Base-by-base conservation (phyloP, 768 basidiomycete species). In the Fistulinella prunicolor region DNA sequence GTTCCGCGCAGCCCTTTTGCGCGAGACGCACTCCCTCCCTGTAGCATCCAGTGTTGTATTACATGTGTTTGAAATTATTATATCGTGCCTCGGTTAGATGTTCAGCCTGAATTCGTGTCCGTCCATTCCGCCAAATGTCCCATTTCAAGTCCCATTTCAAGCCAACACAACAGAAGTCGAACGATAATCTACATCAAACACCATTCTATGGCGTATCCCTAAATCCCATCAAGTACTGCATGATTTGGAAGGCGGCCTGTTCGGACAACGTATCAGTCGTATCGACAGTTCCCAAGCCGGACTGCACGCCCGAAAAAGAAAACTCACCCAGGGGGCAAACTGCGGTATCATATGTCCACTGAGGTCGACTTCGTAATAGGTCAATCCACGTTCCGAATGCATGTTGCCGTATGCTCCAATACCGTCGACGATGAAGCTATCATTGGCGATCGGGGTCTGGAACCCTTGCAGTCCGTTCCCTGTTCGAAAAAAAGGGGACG, bases 301-400 rank as follows among this genome's bases (percentile, higher is more conserved):
- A 9, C 36, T 6, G 8, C 3, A 14, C 16, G 9, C 13, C 30
- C 30, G 9, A 20, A 20, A 21, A 17, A 24, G 21, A 21, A 24
- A 4, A 67, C 80, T 61, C 56, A 81, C 83, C 58, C 67, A 61
- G 2, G 84, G 84, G 16, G 82, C 77, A 61, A 79, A 86, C 66
- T 83, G 80, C 5, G 85, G 85, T 3, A 87, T 65, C 86, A 89
- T 88, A 54, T 89, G 86, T 16, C 86, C 88, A 53, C 81, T 82
- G 7, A 86, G 73, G 20, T 56, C 72, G 19, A 90, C 78, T 58
- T 90, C 86, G 24, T 75, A 70, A 53, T 81, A 88, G 0, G 85
- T 81, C 55, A 89, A 62, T 12, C 80, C 79, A 32, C 86, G 79
- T 58, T 89, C 88, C 14, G 73, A 69, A 50, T 88, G 86, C 49